Evolutionary conservation across 2,329 filamentous ascomycete genomes (phyloP).

Genomic region (Fusarium sp.): DNA sequence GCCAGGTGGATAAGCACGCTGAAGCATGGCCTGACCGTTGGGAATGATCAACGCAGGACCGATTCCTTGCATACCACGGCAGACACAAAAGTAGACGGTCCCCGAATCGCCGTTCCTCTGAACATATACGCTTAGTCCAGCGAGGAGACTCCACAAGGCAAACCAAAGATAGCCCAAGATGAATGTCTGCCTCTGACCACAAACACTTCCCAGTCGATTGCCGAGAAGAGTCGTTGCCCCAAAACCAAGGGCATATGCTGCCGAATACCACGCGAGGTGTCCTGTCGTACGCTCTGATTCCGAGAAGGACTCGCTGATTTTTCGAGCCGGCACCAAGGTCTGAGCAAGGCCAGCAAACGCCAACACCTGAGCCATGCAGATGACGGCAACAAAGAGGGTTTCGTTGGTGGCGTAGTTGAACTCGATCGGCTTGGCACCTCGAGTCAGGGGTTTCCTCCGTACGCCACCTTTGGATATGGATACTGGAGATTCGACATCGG

Average conservation of each 20-base stretch:
- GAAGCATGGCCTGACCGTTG: conserved; percentile 39
- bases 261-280: conserved; percentile 41
- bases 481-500: conserved; percentile 27
- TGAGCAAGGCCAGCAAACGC: conserved; percentile 42
- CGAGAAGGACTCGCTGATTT: conserved; percentile 38
- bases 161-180: conserved; percentile 43
- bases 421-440: conserved; percentile 38
- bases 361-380: conserved; percentile 42
- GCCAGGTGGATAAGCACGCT: conserved; percentile 42
- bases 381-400: conserved; percentile 38
- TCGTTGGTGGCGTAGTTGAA: conserved; percentile 45
- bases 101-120: conserved; percentile 16
- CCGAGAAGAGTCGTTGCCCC: conserved; percentile 37
- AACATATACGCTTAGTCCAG: conserved; percentile 38
- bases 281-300: conserved; percentile 32
- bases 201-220: conserved; percentile 40
- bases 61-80: conserved; percentile 42
- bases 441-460: conserved; percentile 40
- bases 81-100: conserved; percentile 39
- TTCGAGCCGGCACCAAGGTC: conserved; percentile 36
- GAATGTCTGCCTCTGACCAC: conserved; percentile 39
- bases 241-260: conserved; percentile 38
- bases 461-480: conserved; percentile 17
- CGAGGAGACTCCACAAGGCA: conserved; percentile 41
- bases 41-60: conserved; percentile 40